Evolutionary conservation across 352 stramenopile genomes (phyloP), one percentile per base, ranked within the genome.

Genomic region (Phytophthora meadii): DNA sequence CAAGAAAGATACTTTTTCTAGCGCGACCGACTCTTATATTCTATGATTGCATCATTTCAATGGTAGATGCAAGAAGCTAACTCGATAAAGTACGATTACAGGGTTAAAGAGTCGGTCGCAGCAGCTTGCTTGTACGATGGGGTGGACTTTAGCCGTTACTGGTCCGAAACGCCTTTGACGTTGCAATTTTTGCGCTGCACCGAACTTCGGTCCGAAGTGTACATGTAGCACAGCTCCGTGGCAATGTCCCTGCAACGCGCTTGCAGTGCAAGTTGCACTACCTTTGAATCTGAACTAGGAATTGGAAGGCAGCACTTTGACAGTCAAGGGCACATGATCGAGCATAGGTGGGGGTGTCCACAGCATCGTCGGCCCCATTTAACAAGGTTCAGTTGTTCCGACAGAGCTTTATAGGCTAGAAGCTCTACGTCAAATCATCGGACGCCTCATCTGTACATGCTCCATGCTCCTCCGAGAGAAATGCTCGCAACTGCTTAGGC

Each of bases 1-100:
- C 28, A 8, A 22, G 14, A 25, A 62, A 65, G 54, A 69, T 65
- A 69, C 54, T 69, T 69, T 66, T 58, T 37, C 45, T 64, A 32
- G 12, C 58, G 61, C 24, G 24, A 45, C 61, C 22, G 53, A 64
- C 28, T 52, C 0, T 19, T 12, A 8, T 1, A 2, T 28, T 4
- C 4, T 58, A 57, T 68, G 45, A 53, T 53, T 49, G 11, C 11
- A 25, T 6, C 44, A 5, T 58, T 34, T 32, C 28, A 34, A 34
- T 34, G 28, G 1, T 10, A 10, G 28, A 39, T 58, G 28, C 19
- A 49, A 30, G 1, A 22, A 22, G 22, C 22, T 22, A 22, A 22
- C 22, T 22, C 11, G 36, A 4, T 44, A 54, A 41, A 17, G 41
- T 45, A 44, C 9, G 53, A 37, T 34, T 14, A n/a, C 9, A 12